A percentile compares a stretch with the other conserved stretches of the same genome.
Evolutionary conservation across 2,329 filamentous ascomycete species (phyloP).

Genomic region (Penicillium brevicompactum): DNA sequence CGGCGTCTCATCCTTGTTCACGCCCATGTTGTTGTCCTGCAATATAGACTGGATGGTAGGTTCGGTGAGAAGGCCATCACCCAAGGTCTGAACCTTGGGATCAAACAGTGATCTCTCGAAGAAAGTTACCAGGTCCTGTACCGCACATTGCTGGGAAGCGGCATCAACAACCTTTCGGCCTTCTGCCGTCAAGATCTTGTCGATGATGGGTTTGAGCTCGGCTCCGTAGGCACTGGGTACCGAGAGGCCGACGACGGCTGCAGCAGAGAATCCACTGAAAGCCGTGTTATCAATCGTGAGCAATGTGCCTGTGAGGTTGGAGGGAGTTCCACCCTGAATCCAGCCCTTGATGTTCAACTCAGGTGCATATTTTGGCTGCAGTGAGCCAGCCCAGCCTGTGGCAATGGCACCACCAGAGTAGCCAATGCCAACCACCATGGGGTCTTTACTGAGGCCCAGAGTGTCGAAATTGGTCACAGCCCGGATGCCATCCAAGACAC

Average conservation of each 20-base stretch:
- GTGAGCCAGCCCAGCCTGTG: slow-evolving; percentile 55
- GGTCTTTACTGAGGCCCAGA: slow-evolving; percentile 18
- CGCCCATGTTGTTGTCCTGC: slow-evolving; percentile 21
- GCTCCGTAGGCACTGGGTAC: slow-evolving; percentile 29
- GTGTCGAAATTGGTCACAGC: slow-evolving; percentile 37
- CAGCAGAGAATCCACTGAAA: slow-evolving; percentile 29
- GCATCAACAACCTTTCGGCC: slow-evolving; percentile 20
- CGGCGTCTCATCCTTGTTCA: slow-evolving; percentile 23
- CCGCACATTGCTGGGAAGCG: slow-evolving; percentile 19
- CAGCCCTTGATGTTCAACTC: slow-evolving; percentile 49
- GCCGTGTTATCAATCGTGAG: slow-evolving; percentile 21
- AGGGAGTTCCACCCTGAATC: slow-evolving; percentile 30
- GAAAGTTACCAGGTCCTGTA: slow-evolving; percentile 19
- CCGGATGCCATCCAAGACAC: slow-evolving; percentile 48
- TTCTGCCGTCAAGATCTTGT: slow-evolving; percentile 18
- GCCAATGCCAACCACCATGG: slow-evolving; percentile 50
- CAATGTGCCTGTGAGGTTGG: slow-evolving; percentile 30
- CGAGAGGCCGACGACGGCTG: slow-evolving; percentile 25
- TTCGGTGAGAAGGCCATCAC: slow-evolving; percentile 13
- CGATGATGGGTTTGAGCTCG: slow-evolving; percentile 21
- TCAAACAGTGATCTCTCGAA: slow-evolving; percentile 24
- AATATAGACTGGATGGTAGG: slow-evolving; percentile 16
- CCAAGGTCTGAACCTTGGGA: slow-evolving; percentile 24
- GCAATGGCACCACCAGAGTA: slow-evolving; percentile 60
- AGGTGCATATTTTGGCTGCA: slow-evolving; percentile 56